Conservation (phyloP, 495 filamentous ascomycete species). For the Penicillium macrosclerotiorum region DNA sequence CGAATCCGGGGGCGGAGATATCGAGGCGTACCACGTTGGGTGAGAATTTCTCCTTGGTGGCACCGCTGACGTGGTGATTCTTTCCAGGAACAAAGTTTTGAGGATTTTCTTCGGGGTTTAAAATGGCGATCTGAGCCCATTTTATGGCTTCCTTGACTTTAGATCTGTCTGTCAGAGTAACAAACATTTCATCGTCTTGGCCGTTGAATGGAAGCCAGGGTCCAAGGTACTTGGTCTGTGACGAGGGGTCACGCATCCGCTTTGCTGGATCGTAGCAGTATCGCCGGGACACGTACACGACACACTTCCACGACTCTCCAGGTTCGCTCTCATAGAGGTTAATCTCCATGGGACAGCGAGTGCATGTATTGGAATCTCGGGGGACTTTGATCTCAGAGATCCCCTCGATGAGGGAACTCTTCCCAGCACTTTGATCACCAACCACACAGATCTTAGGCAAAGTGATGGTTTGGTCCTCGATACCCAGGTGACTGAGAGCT, state of each 20-base stretch:
- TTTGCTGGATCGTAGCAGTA: slow-evolving; percentile 43
- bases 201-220: slow-evolving; percentile 40
- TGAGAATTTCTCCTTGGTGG: slow-evolving; percentile 60
- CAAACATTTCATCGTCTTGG: slow-evolving; percentile 41
- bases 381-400: slow-evolving; percentile 78
- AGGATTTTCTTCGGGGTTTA: slow-evolving; percentile 54
- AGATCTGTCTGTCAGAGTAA: slow-evolving; percentile 33
- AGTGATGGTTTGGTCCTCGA: slow-evolving; percentile 55
- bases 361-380: slow-evolving; percentile 66
- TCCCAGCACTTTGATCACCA: slow-evolving; percentile 79
- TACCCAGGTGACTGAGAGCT: slow-evolving; percentile 44
- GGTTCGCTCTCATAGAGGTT: slow-evolving; percentile 56
- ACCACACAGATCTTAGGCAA: slow-evolving; percentile 76
- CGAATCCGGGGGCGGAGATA: slow-evolving; percentile 65
- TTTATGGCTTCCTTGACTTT: slow-evolving; percentile 58
- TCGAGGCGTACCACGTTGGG: slow-evolving; percentile 75
- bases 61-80: slow-evolving; percentile 23
- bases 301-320: slow-evolving; percentile 56
- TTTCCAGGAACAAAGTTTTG: slow-evolving; percentile 50
- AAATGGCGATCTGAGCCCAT: slow-evolving; percentile 69
- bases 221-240: slow-evolving; percentile 33
- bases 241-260: neutral
- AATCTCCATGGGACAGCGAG: slow-evolving; percentile 74
- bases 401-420: slow-evolving; percentile 76
- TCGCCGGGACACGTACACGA: slow-evolving; percentile 56